These are phyloP conservation scores for Syzygium grande DNA, from an alignment of 345 rosid species.

Conservation along the genomic window DNA sequence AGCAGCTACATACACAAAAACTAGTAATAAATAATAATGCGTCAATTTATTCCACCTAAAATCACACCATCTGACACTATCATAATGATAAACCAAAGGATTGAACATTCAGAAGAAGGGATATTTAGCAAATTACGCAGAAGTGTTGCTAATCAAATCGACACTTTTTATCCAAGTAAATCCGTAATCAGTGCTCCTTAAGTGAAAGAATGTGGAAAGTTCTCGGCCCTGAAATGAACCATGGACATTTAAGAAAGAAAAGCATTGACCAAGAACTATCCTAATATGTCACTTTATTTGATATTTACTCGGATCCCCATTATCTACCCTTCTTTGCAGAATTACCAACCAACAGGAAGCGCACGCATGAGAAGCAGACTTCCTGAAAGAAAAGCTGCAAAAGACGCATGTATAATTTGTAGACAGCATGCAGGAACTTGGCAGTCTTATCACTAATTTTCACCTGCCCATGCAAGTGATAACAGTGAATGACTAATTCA, in stretches of 20 bases:
- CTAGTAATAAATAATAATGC: background rate
- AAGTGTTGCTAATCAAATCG: background rate
- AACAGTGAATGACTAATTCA: background rate
- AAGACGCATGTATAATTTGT: background rate
- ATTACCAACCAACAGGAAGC: background rate
- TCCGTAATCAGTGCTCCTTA: background rate
- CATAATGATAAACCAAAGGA: background rate
- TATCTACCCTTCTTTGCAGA: background rate
- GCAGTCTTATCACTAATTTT: background rate
- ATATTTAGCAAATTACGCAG: background rate
- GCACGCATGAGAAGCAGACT: background rate
- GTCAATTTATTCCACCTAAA: background rate
- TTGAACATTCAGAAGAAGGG: background rate
- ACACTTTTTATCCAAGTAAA: background rate
- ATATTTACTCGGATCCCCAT: background rate
- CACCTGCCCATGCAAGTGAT: background rate
- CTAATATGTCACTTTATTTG: background rate
- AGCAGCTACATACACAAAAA: background rate
- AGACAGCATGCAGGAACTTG: background rate
- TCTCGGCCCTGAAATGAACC: background rate
- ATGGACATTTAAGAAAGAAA: background rate
- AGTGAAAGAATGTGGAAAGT: background rate
- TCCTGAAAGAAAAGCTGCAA: background rate
- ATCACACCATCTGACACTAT: background rate
- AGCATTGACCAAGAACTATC: background rate